These are phyloP conservation scores for Triglochin maritima DNA, from an alignment of 106 monocot species.

Conservation along the genomic window DNA sequence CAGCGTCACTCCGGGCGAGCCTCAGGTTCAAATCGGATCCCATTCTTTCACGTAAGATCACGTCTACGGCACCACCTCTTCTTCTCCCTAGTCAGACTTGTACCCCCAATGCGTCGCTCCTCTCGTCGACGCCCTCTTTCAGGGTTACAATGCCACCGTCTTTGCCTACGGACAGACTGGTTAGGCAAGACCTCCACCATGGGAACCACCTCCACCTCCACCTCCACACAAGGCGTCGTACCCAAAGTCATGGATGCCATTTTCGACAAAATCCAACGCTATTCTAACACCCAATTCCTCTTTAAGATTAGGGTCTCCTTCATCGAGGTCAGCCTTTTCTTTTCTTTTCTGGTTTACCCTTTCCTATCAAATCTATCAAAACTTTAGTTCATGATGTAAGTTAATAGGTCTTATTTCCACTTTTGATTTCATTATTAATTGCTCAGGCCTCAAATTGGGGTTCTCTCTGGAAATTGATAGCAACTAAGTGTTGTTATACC, in stretches of 20 bases:
- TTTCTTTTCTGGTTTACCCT: not conserved
- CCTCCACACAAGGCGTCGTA: conserved; percentile 22
- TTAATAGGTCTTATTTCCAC: too few species aligned
- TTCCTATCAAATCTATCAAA: too few species aligned
- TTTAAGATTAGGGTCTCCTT: conserved; percentile 87
- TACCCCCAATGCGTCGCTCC: conserved; percentile 76
- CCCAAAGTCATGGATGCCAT: conserved; percentile 77
- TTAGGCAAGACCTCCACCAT: conserved; percentile 96
- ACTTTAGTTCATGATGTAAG: too few species aligned
- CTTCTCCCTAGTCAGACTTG: conserved; percentile 33
- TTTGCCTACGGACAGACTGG: conserved; percentile 99
- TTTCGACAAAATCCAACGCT: conserved; percentile 40
- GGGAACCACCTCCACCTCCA: conserved; percentile 43
- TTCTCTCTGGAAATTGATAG: too few species aligned
- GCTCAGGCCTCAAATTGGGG: too few species aligned
- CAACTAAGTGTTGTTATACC: too few species aligned
- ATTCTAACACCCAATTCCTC: too few species aligned
- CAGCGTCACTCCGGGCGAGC: conserved; percentile 65
- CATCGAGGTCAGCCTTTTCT: conserved; percentile 54
- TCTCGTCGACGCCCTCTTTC: conserved; percentile 70
- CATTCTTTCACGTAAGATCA: conserved; percentile 88
- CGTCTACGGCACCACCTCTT: conserved; percentile 50
- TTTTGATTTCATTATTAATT: too few species aligned
- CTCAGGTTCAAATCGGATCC: conserved; percentile 87
- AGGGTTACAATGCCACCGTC: conserved; percentile 92